Conservation (phyloP, 306 rosid genomes). For the cucumber (Cucumis sativus) region Cucumber_9930_V3 NC_026661.2:8494501-8495000, state of each 20-base stretch:
- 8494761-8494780: background rate
- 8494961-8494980: constrained; percentile 63
- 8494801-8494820: constrained; percentile 55
- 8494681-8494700: background rate
- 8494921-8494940: constrained; percentile 69
- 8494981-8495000: constrained; percentile 50
- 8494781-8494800: background rate
- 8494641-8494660: background rate
- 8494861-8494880: constrained; percentile 90
- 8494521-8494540: background rate
- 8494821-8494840: constrained; percentile 96
- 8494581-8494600: background rate
- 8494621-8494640: background rate
- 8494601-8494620: background rate
- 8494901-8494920: constrained; percentile 84
- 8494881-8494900: constrained; percentile 67
- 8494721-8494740: background rate
- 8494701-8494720: background rate
- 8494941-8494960: constrained; percentile 53
- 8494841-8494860: constrained; percentile 99
- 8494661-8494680: background rate
- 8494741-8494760: background rate
- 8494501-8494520: background rate
- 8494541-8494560: background rate
- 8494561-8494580: background rate